Base-by-base conservation (phyloP, 139 green algal genomes). In the Chlorella sp. region DNA sequence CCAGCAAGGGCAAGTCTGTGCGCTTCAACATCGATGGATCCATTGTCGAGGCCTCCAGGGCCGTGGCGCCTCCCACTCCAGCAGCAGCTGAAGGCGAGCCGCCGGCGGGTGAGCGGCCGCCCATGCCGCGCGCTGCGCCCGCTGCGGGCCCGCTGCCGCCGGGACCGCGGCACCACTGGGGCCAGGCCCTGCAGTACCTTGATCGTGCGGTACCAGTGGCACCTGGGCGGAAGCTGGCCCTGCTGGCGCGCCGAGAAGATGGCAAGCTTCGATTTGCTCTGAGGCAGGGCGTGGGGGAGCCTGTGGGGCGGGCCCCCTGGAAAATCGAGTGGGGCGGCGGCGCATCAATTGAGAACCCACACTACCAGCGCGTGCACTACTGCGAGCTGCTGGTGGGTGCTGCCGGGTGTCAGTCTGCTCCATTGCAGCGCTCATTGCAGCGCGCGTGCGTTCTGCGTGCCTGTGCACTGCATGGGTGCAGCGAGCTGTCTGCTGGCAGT, bases 341-440 rank as follows among this genome's bases (percentile, higher is more conserved):
- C 3, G 86, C 95, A 0, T 95, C 90, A 1, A 86, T 97, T 2
- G 95, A 98, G 88, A 97, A 95, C 78, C 95, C 95, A 0, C 95
- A 98, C 89, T 92, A 90, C 72, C 95, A 98, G 88, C 91, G 95
- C 1, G 93, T 96, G 12, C 90, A 95, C 69, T 98, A 98, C 89
- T 96, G 93, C 82, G 76, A 96, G 80, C 91, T 97, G 12, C 88
- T 97, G 81, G 87, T 95, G 63, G 74, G 81, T 2, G n/a, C 51
- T 60, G 51, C 44, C 9, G 44, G 44, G 44, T 51, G 44, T 51
- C 44, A n/a, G n/a, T n/a, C n/a, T n/a, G n/a, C n/a, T n/a, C n/a
- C n/a, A n/a, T n/a, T n/a, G n/a, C n/a, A n/a, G n/a, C n/a, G n/a
- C n/a, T n/a, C n/a, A n/a, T n/a, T n/a, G n/a, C n/a, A n/a, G n/a